Evolutionary conservation across 2,329 filamentous ascomycete species (phyloP), one percentile per base, ranked within the genome.

Genomic region (Alternaria solani): DNA sequence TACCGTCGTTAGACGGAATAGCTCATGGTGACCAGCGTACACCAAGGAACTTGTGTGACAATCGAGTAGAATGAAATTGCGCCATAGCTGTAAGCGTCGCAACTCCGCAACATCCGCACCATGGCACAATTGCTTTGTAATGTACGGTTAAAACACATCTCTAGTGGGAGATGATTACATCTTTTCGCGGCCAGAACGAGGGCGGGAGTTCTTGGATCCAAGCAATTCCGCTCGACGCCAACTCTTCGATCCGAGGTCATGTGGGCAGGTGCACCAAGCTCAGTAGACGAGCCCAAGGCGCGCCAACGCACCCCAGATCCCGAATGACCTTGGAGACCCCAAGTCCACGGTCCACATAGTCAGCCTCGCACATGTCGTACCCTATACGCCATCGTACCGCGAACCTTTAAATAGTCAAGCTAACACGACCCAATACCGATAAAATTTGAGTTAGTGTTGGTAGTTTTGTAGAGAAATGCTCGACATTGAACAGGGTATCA

Each of bases 201-300:
- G 39, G 67, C 67, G 67, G 67, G 63, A 68, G 63, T 41, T 55
- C 67, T 69, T 68, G 67, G 65, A 48, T 46, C 63, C 65, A 66
- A 66, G 65, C 63, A 38, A 63, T 63, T 66, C 66, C 66, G 66
- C 66, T 28, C 49, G 25, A 59, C 59, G 55, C 56, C 56, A 64
- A 20, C 11, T 51, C 28, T 11, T 38, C 39, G 26, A 57, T 38
- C 30, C 57, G 28, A 51, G 43, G 30, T 59, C 57, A 54, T 42
- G 41, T 51, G 47, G 47, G 30, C 32, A 51, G 20, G 36, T 58
- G 42, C 43, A 56, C 57, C 44, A 60, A 51, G 47, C n/a, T 52
- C 42, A 32, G 34, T 18, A 23, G 23, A 44, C 48, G 28, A 47
- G 49, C 36, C 57, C 56, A 62, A 46, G 62, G 54, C 28, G 36